These are phyloP conservation scores for Vitis rotundifolia DNA, from an alignment of 164 flowering plant genomes.

Conservation along the genomic window DNA sequence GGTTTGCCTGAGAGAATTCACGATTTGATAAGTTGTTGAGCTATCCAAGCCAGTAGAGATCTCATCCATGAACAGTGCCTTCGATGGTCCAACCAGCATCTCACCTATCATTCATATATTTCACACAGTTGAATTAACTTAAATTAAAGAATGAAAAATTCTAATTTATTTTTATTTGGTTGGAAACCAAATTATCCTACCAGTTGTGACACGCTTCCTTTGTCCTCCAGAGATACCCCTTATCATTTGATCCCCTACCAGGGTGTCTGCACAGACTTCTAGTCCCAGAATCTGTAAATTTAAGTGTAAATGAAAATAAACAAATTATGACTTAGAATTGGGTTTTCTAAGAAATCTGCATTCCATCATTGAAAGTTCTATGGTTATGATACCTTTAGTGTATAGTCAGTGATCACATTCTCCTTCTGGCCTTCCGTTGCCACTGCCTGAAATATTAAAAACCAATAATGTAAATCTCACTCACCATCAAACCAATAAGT, in stretches of 20 bases:
- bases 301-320: too few species aligned
- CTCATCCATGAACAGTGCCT: conserved; percentile 40
- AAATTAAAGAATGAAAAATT: too few species aligned
- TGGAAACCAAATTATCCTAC: conserved; percentile 9
- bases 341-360: neutral
- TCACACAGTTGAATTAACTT: too few species aligned
- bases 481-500: neutral
- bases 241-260: conserved; percentile 45
- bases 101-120: conserved; percentile 32
- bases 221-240: conserved; percentile 48
- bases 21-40: conserved; percentile 64
- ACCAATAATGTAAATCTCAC: neutral
- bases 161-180: too few species aligned
- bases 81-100: conserved; percentile 59
- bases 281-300: conserved; percentile 34
- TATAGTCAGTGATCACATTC: conserved; percentile 35
- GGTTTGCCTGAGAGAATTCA: conserved; percentile 45
- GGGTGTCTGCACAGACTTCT: conserved; percentile 36
- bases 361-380: neutral
- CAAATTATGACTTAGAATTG: neutral
- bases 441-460: conserved; percentile 24
- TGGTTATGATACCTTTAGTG: conserved; percentile 26
- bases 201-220: conserved; percentile 43
- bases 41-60: conserved; percentile 58
- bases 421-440: conserved; percentile 38